Conservation (phyloP, 768 basidiomycete genomes). For the Suillus bovinus region DNA sequence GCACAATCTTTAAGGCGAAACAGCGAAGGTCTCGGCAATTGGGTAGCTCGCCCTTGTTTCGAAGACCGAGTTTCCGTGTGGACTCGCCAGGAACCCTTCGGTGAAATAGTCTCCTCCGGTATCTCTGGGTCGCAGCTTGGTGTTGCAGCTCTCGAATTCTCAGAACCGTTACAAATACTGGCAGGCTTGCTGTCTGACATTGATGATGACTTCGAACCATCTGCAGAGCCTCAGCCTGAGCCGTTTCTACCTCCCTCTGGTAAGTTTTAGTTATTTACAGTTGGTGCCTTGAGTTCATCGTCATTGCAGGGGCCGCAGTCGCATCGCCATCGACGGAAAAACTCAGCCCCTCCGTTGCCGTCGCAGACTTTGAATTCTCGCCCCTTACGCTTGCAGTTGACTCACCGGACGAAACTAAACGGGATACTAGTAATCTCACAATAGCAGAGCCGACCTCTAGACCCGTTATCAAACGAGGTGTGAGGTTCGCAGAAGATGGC, state of each 20-base stretch:
- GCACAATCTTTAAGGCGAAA: conserved; percentile 16
- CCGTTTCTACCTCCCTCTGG: conserved; percentile 17
- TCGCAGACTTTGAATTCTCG: not conserved
- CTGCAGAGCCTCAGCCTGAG: conserved; percentile 16
- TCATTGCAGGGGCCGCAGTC: conserved; percentile 6
- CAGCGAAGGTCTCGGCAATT: conserved; percentile 62
- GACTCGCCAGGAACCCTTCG: conserved; percentile 40
- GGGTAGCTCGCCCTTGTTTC: conserved; percentile 74
- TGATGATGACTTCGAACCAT: conserved; percentile 22
- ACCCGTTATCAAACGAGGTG: conserved; percentile 45
- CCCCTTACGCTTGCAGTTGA: conserved; percentile 2
- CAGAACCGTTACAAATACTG: conserved; percentile 64
- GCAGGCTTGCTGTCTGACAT: conserved; percentile 43
- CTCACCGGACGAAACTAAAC: conserved; percentile 8
- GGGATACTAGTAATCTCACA: not conserved
- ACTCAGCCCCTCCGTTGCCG: not conserved
- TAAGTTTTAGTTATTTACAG: conserved; percentile 15
- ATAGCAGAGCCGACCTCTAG: conserved; percentile 16
- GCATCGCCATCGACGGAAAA: conserved; percentile 6
- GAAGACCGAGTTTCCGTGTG: conserved; percentile 69
- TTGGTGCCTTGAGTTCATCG: conserved; percentile 10
- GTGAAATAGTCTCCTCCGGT: conserved; percentile 35
- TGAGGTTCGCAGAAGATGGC: conserved; percentile 61
- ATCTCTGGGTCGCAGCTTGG: conserved; percentile 53
- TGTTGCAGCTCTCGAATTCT: conserved; percentile 73